Base-by-base conservation (phyloP, 2,329 filamentous ascomycete species). In the Paradendryphiella salina region DNA sequence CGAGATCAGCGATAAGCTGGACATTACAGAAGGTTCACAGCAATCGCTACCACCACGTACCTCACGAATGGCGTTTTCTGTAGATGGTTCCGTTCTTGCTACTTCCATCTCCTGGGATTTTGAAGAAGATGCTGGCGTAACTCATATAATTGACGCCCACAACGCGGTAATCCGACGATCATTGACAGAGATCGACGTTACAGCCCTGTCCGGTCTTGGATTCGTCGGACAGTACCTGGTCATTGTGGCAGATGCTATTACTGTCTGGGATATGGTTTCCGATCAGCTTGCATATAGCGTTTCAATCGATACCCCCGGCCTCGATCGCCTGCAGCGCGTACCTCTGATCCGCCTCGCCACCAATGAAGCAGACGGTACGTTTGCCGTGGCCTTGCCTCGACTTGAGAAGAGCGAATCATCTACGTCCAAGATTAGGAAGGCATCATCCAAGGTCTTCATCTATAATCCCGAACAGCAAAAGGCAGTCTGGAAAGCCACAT, bases 241-340 rank as follows among this genome's bases (percentile, higher is more conserved):
- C 50, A 81, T 89, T 37, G 76, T 96, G 1, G 90, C 90, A 0
- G 80, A 87, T 35, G 82, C 84, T 21, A 79, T 96, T 7, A 80
- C 84, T 33, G 86, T 96, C 29, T 96, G 90, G 79, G 89, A 99
- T 70, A 81, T 95, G 9, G 89, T 97, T 6, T 80, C 85, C 42
- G 89, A 96, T 63, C 82, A 86, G 61, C 79, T 92, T 38, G 81
- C 83, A 29, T 90, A 87, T 65, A 84, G 83, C 40, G 78, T 88
- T 42, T 76, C 80, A 20, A 75, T 91, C 11, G 50, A 70, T 71
- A 64, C 53, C 29, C 71, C 54, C 51, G 69, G 55, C 52, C 64
- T 52, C 28, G 70, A 74, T 34, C 63, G 43, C 54, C 61, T 39
- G 32, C 70, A 75, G 34, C 74, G 75, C 41, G 69, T 74, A 52